These are phyloP conservation scores for Gonium pectorale DNA, from an alignment of 139 green algal genomes.

Conservation along the genomic window DNA sequence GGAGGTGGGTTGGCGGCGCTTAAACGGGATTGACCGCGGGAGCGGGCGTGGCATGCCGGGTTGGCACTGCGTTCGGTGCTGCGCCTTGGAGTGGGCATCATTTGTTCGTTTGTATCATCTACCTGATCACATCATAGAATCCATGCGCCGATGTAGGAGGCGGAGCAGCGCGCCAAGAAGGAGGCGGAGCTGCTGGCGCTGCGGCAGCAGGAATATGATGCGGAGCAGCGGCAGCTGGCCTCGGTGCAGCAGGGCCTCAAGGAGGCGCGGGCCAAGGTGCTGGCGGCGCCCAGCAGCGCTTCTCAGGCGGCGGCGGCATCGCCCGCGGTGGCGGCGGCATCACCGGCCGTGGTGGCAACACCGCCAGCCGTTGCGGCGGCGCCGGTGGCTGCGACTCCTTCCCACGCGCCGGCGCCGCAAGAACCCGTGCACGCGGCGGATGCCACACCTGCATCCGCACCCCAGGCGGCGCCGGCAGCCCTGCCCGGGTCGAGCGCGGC, in stretches of 20 bases:
- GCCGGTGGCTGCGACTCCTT: neutral
- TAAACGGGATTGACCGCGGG: too few relatives aligned
- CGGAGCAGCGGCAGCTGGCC: constrained; percentile 41
- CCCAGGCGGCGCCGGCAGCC: neutral
- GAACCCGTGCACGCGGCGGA: too few relatives aligned
- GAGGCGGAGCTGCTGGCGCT: constrained; percentile 22
- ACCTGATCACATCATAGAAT: too few relatives aligned
- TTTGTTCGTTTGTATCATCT: too few relatives aligned
- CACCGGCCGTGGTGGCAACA: neutral
- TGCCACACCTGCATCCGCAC: too few relatives aligned
- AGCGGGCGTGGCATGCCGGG: too few relatives aligned
- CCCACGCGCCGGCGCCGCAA: too few relatives aligned
- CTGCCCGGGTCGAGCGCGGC: neutral
- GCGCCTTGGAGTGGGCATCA: too few relatives aligned
- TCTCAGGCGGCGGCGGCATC: neutral
- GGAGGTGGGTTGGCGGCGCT: neutral
- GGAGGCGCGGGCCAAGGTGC: constrained; percentile 40
- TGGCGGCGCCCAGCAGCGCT: constrained; percentile 23
- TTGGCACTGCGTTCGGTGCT: too few relatives aligned
- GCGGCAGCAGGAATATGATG: constrained; percentile 41
- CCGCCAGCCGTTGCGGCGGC: neutral
- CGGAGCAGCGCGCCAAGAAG: constrained; percentile 36
- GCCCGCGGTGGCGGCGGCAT: neutral
- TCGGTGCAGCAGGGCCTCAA: constrained; percentile 48
- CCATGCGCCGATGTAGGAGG: constrained; percentile 2